Conservation (phyloP, 805 yeast species). For the Barnettozyma botsteinii region DNA sequence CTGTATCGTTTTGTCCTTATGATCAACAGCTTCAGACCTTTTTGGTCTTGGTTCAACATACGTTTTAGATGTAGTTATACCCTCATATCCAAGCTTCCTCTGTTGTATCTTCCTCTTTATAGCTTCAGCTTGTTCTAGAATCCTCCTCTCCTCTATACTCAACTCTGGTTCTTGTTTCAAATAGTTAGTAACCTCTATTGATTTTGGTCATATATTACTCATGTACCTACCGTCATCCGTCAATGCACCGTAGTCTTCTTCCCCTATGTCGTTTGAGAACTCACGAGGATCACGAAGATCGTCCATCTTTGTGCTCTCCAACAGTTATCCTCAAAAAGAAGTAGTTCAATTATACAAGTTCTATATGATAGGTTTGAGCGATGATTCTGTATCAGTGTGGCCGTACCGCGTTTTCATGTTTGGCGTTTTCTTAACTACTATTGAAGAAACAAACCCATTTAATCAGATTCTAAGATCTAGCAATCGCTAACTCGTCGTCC, state of each 20-base stretch:
- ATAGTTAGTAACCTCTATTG: constrained; percentile 1
- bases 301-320: constrained; percentile 6
- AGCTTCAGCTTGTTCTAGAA: not conserved
- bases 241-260: constrained; percentile 8
- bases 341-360: not conserved
- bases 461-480: too few relatives aligned
- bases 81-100: not conserved
- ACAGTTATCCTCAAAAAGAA: too few relatives aligned
- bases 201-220: too few relatives aligned
- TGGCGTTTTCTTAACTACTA: not conserved
- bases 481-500: too few relatives aligned
- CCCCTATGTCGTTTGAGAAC: not conserved
- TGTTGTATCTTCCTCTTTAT: not conserved
- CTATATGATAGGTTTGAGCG: not conserved
- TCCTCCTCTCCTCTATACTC: not conserved
- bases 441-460: not conserved
- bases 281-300: constrained; percentile 15
- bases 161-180: not conserved
- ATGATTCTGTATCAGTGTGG: not conserved
- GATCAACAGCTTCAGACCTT: not conserved
- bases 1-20: not conserved
- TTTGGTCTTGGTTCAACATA: constrained; percentile 1
- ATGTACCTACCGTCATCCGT: constrained; percentile 12
- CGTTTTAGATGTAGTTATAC: not conserved
- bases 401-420: not conserved